These are phyloP conservation scores for Mesostigma viride DNA, from an alignment of 139 green algal genomes.

Conservation along the genomic window DNA sequence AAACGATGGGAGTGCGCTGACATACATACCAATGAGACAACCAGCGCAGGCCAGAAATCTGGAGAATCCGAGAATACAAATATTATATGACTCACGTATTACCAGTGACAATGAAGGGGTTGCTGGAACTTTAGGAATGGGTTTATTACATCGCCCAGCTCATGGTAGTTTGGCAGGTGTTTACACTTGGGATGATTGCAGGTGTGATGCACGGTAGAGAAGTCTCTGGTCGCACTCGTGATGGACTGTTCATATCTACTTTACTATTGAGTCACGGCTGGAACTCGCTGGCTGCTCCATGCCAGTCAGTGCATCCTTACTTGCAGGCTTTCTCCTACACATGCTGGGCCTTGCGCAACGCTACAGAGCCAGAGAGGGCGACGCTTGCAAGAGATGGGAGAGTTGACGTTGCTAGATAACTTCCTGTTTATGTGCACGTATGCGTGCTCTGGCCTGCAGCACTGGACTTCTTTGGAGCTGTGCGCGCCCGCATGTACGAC, in stretches of 20 bases:
- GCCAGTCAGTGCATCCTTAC: neutral
- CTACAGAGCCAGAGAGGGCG: neutral
- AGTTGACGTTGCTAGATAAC: neutral
- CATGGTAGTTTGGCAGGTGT: no score
- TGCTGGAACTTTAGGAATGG: no score
- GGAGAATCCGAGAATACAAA: neutral
- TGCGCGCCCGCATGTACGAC: slow-evolving; percentile 33
- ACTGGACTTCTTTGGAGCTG: slow-evolving; percentile 52
- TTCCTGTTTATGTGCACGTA: neutral
- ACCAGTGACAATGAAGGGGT: no score
- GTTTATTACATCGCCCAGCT: no score
- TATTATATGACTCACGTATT: slow-evolving; percentile 2
- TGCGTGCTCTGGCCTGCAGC: slow-evolving; percentile 9
- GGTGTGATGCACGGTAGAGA: no score
- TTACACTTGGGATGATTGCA: no score
- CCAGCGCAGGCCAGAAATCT: no score
- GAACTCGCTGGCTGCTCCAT: no score
- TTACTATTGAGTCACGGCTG: no score
- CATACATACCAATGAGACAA: no score
- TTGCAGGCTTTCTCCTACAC: neutral
- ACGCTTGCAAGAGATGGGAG: neutral
- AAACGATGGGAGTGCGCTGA: neutral
- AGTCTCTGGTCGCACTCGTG: no score
- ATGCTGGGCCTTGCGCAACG: neutral
- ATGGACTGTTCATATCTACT: no score